Conservation (phyloP, 208 protist species). For the Hexamita inflata region DNA sequence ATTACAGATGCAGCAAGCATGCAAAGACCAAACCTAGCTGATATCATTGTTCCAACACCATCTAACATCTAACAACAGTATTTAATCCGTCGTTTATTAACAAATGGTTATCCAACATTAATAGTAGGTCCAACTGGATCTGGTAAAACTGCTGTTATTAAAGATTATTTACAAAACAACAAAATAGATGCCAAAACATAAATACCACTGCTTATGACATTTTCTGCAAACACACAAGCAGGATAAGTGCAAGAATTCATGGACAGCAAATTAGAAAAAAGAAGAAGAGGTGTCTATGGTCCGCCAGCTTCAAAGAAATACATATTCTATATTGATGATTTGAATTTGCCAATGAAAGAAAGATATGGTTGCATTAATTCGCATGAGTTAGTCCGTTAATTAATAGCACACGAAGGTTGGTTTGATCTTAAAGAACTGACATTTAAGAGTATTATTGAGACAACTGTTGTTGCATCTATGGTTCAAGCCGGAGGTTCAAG, state of each 20-base stretch:
- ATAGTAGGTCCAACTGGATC: constrained; percentile 86
- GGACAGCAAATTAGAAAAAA: constrained; percentile 75
- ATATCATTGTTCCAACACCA: constrained; percentile 83
- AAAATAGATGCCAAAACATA: constrained; percentile 6
- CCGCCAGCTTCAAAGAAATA: constrained; percentile 78
- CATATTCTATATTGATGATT: constrained; percentile 88
- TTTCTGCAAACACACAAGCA: constrained; percentile 50
- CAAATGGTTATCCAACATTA: constrained; percentile 69
- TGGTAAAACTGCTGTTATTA: constrained; percentile 88
- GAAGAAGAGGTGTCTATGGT: constrained; percentile 72
- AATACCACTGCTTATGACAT: constrained; percentile 43
- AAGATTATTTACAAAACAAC: constrained; percentile 73
- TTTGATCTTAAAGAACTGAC: constrained; percentile 72
- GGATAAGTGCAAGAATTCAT: constrained; percentile 56
- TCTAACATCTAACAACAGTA: constrained; percentile 85
- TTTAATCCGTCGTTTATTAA: constrained; percentile 72
- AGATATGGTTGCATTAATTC: constrained; percentile 60
- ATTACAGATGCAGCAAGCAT: too few relatives aligned
- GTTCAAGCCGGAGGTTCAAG: constrained; percentile 85
- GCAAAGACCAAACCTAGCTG: too few relatives aligned
- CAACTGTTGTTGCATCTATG: constrained; percentile 75
- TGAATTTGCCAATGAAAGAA: constrained; percentile 84
- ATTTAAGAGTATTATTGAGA: constrained; percentile 79
- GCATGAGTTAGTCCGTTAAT: constrained; percentile 62
- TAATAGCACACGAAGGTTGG: constrained; percentile 58